A percentile compares a stretch with the other conserved stretches of the same genome.
These are phyloP conservation scores for Bacidia rubella DNA, from an alignment of 495 filamentous ascomycete species.

Conservation along the genomic window DNA sequence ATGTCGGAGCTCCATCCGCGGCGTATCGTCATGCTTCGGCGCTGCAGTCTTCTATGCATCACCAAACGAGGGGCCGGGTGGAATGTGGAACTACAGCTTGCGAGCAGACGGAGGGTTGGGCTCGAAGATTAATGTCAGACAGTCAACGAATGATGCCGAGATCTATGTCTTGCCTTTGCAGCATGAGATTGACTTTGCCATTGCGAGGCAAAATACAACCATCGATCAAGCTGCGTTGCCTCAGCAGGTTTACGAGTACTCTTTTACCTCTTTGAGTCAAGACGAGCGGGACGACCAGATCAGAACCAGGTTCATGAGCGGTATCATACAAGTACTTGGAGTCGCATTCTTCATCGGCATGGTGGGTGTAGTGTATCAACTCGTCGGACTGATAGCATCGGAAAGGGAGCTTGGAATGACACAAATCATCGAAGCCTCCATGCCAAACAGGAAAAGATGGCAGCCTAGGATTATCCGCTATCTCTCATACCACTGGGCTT, in stretches of 20 bases:
- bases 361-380: constrained; percentile 60
- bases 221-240: constrained; percentile 31
- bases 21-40: constrained; percentile 58
- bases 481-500: constrained; percentile 52
- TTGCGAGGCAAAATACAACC: constrained; percentile 37
- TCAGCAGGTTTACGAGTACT: constrained; percentile 44
- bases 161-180: constrained; percentile 68
- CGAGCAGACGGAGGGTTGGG: constrained; percentile 54
- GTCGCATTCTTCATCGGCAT: constrained; percentile 52
- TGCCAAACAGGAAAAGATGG: constrained; percentile 52
- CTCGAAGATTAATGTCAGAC: constrained; percentile 42
- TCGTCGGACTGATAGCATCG: constrained; percentile 60
- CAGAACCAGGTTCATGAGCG: constrained; percentile 49
- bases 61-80: constrained; percentile 48
- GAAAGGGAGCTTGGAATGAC: constrained; percentile 72
- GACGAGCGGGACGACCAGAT: constrained; percentile 49
- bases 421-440: constrained; percentile 70
- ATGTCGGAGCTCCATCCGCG: constrained; percentile 56
- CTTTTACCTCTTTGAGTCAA: constrained; percentile 54
- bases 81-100: constrained; percentile 76
- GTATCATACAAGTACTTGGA: constrained; percentile 49
- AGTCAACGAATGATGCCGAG: constrained; percentile 51
- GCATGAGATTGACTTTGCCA: constrained; percentile 59
- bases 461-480: constrained; percentile 54
- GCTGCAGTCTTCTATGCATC: constrained; percentile 63